Base-by-base conservation (phyloP, 2,329 filamentous ascomycete genomes). In the Monilinia aucupariae region DNA sequence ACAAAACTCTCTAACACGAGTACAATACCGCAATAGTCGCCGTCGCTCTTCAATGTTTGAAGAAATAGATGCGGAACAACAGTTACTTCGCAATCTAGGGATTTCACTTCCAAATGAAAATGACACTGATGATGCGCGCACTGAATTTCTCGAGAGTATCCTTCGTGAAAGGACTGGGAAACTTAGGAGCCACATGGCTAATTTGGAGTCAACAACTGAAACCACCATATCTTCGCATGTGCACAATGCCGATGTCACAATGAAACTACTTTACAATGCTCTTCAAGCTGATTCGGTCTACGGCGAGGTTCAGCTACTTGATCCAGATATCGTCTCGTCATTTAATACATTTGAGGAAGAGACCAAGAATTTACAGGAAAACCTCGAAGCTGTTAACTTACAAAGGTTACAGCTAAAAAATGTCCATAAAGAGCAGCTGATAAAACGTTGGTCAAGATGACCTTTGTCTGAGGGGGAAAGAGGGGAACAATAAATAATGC, bases 221-320 rank as follows among this genome's bases (percentile, higher is more conserved):
- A 68, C 66, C 0, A 73, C 72, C 0, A 74, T 78, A 0, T 73
- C 74, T 0, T 71, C 74, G 0, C 77, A 80, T 12, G 68, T 85
- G 0, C 72, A 77, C 0, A 82, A 85, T 64, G 76, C 78, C 0
- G 75, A 77, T 22, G 71, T 76, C 3, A 82, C 82, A 0, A 69
- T 84, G 1, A 78, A 81, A 65, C 68, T 82, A 10, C 71, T 85
- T 20, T 74, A 77, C 6, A 81, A 83, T 64, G 82, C 79, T 48
- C 72, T 85, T 0, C 72, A 85, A 1, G 80, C 80, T 0, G 82
- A 85, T 68, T 82, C 78, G 37, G 73, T 77, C 5, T 83, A 78
- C 68, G 75, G 75, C 0, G 71, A 76, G n/a, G 77, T 83, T 5
- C 76, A 75, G 49, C 76, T 86, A 7, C 73, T 79, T 7, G 83